Percentiles rank a stretch among this genome's conserved stretches.
Evolutionary conservation across 1,139 yeast genomes (phyloP).

Genomic region (Schwanniomyces etchellsii): DNA sequence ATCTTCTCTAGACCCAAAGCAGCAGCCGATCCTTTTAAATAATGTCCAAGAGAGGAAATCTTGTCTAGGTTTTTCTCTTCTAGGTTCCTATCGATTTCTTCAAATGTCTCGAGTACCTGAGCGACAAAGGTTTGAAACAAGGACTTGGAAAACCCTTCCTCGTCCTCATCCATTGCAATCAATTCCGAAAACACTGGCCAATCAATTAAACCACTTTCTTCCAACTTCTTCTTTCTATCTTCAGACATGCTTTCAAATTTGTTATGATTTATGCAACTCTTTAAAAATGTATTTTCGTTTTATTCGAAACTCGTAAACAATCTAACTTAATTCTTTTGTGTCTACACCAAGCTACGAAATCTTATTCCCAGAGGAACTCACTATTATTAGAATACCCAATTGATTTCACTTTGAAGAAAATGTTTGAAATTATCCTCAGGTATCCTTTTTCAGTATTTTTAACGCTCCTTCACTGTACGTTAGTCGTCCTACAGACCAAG

Average conservation of each 20-base stretch:
- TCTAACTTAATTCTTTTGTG: neutral
- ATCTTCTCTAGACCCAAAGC: slow-evolving; percentile 82
- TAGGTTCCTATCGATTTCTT: slow-evolving; percentile 60
- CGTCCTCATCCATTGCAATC: slow-evolving; percentile 90
- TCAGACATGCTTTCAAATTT: slow-evolving; percentile 33
- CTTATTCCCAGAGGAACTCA: too few relatives aligned
- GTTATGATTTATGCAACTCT: neutral
- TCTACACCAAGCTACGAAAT: slow-evolving; percentile 1
- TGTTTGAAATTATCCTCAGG: too few relatives aligned
- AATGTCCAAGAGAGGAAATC: slow-evolving; percentile 80
- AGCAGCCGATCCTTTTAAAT: slow-evolving; percentile 92
- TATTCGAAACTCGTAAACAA: neutral
- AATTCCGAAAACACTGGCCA: slow-evolving; percentile 88
- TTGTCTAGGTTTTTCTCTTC: slow-evolving; percentile 44
- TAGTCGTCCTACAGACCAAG: too few relatives aligned
- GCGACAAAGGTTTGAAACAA: slow-evolving; percentile 80
- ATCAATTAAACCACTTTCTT: slow-evolving; percentile 64
- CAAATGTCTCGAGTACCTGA: slow-evolving; percentile 80
- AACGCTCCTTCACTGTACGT: too few relatives aligned
- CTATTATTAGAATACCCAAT: too few relatives aligned
- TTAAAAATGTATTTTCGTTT: neutral
- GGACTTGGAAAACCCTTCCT: slow-evolving; percentile 76
- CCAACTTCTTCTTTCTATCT: slow-evolving; percentile 30
- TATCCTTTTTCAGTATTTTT: too few relatives aligned
- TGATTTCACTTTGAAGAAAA: too few relatives aligned